These are phyloP conservation scores for Solanum appendiculatum DNA, from an alignment of 257 asterid species.

Conservation along the genomic window DNA sequence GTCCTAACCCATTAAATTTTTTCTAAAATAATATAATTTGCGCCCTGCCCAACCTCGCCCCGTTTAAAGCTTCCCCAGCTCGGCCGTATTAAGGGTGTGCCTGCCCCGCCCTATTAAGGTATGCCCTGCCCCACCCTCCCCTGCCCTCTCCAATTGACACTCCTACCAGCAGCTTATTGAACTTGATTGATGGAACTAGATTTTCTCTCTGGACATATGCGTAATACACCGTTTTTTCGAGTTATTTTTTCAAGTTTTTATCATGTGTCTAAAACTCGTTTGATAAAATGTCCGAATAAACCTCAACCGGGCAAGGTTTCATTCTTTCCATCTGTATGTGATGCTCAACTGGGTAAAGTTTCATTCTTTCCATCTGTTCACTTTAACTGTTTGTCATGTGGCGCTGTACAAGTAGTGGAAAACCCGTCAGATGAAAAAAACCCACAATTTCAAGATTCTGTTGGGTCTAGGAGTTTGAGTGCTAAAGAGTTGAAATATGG, in stretches of 20 bases:
- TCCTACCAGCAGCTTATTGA: neutral
- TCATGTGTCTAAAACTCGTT: slow-evolving; percentile 22
- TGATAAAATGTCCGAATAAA: slow-evolving; percentile 19
- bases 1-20: no score
- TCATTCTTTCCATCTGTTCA: slow-evolving; percentile 4
- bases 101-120: no score
- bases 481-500: slow-evolving; percentile 1
- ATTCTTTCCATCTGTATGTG: no score
- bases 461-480: neutral
- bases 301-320: neutral
- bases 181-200: slow-evolving; percentile 31
- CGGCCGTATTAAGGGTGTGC: no score
- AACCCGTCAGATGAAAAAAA: neutral
- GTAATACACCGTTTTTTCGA: slow-evolving; percentile 3
- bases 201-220: slow-evolving; percentile 23
- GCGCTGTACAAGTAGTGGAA: slow-evolving; percentile 9
- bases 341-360: neutral
- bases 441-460: neutral
- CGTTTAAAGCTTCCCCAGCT: no score
- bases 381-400: slow-evolving; percentile 13
- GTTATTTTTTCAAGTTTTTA: slow-evolving; percentile 12
- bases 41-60: no score
- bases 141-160: no score
- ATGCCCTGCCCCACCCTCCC: no score
- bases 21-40: no score